These are phyloP conservation scores for Psilocybe cyanescens DNA, from an alignment of 768 basidiomycete genomes.

Conservation along the genomic window DNA sequence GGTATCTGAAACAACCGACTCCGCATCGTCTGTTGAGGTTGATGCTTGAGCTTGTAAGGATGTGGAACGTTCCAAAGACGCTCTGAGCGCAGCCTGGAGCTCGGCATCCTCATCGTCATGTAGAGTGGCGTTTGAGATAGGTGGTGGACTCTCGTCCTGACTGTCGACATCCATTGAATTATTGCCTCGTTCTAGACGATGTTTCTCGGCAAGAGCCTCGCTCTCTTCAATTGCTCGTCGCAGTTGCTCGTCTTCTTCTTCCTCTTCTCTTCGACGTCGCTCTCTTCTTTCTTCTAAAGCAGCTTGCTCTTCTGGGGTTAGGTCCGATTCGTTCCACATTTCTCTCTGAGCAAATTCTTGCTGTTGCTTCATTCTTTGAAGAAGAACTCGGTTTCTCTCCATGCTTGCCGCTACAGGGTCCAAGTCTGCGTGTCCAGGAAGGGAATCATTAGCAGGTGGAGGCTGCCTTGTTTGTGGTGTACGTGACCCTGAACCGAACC, in stretches of 20 bases:
- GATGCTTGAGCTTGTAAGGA: slow-evolving; percentile 25
- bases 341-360: slow-evolving; percentile 72
- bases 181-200: slow-evolving; percentile 6
- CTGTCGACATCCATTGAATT: neutral
- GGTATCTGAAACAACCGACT: slow-evolving; percentile 41
- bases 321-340: slow-evolving; percentile 45
- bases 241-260: slow-evolving; percentile 63
- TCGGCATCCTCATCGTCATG: slow-evolving; percentile 90
- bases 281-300: slow-evolving; percentile 36
- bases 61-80: slow-evolving; percentile 74
- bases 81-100: slow-evolving; percentile 85
- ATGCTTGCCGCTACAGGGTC: slow-evolving; percentile 72
- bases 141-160: neutral
- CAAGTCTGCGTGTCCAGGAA: slow-evolving; percentile 31
- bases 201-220: slow-evolving; percentile 41
- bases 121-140: slow-evolving; percentile 20
- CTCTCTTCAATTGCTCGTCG: slow-evolving; percentile 66
- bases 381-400: slow-evolving; percentile 61
- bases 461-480: slow-evolving; percentile 3
- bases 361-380: slow-evolving; percentile 66
- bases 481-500: slow-evolving; percentile 18
- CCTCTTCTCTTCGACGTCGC: slow-evolving; percentile 36
- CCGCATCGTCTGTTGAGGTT: slow-evolving; percentile 23
- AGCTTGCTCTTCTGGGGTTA: slow-evolving; percentile 33
- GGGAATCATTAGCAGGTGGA: neutral